These are phyloP conservation scores for Dillenia turbinata DNA, from an alignment of 164 flowering plant species.

Conservation along the genomic window DNA sequence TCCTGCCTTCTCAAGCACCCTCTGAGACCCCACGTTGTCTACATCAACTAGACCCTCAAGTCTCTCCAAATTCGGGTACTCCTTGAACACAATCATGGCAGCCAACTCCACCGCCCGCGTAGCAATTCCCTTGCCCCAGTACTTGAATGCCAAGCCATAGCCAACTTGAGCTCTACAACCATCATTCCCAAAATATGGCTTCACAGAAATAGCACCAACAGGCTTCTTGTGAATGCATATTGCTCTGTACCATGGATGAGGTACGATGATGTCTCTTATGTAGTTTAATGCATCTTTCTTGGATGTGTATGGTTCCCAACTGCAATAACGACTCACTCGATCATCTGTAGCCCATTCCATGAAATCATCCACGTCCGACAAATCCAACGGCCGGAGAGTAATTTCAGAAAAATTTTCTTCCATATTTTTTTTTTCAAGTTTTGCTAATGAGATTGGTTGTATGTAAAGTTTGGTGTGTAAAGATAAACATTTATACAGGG, in stretches of 20 bases:
- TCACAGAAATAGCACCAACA: conserved; percentile 42
- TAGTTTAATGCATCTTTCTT: conserved; percentile 35
- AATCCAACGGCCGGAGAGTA: conserved; percentile 23
- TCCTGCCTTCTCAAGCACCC: conserved; percentile 68
- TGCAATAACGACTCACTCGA: conserved; percentile 27
- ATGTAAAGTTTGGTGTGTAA: no score
- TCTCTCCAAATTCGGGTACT: conserved; percentile 60
- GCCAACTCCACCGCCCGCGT: conserved; percentile 62
- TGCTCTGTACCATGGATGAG: conserved; percentile 62
- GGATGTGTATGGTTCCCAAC: conserved; percentile 36
- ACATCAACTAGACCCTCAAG: conserved; percentile 66
- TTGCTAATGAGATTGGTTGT: no score
- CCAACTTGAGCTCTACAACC: conserved; percentile 54
- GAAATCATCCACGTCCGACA: conserved; percentile 38
- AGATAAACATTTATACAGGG: no score
- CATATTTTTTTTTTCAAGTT: background rate
- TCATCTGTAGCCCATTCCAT: conserved; percentile 39
- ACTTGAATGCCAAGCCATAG: conserved; percentile 46
- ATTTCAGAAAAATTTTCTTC: conserved; percentile 3
- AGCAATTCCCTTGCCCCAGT: conserved; percentile 72
- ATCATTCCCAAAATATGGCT: conserved; percentile 20
- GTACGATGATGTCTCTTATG: conserved; percentile 19
- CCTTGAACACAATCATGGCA: conserved; percentile 33
- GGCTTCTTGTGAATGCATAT: conserved; percentile 50
- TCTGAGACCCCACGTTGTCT: conserved; percentile 53